These are phyloP conservation scores for Pistacia vera DNA, from an alignment of 345 rosid genomes.

Conservation along the genomic window DNA sequence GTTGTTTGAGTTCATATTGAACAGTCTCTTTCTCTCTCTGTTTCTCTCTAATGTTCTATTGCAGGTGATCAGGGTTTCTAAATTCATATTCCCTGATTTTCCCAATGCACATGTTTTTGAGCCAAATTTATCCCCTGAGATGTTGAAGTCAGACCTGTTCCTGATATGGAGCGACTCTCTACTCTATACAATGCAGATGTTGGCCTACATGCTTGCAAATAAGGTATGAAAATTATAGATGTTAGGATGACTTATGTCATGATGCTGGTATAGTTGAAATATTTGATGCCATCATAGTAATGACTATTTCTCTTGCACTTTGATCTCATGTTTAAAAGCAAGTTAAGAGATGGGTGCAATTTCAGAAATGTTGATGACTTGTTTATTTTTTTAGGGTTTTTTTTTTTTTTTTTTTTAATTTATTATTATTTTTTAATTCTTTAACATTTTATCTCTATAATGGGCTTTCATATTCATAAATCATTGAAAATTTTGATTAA, in stretches of 20 bases:
- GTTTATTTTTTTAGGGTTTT: background rate
- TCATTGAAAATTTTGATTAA: background rate
- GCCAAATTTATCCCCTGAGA: conserved; percentile 64
- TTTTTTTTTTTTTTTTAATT: background rate
- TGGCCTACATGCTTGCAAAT: conserved; percentile 99
- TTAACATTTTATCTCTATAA: background rate
- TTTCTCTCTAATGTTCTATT: conserved; percentile 2
- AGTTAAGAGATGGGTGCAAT: background rate
- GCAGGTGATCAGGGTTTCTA: conserved; percentile 86
- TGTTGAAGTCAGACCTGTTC: conserved; percentile 60
- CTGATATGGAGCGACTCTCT: conserved; percentile 89
- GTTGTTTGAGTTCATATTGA: conserved; percentile 4
- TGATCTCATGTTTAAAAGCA: background rate
- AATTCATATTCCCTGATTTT: conserved; percentile 81
- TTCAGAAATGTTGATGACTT: background rate
- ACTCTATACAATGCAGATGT: conserved; percentile 94
- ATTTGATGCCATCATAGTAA: background rate
- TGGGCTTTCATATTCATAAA: background rate
- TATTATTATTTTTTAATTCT: no score
- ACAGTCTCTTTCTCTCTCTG: background rate
- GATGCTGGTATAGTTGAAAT: conserved; percentile 6
- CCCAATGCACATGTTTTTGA: conserved; percentile 87
- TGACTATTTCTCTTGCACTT: background rate
- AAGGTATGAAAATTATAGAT: conserved; percentile 54
- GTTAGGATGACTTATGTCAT: background rate